Evolutionary conservation across 2,329 filamentous ascomycete species (phyloP), one percentile per base, ranked within the genome.

Genomic region (Hypoxylon sp.): DNA sequence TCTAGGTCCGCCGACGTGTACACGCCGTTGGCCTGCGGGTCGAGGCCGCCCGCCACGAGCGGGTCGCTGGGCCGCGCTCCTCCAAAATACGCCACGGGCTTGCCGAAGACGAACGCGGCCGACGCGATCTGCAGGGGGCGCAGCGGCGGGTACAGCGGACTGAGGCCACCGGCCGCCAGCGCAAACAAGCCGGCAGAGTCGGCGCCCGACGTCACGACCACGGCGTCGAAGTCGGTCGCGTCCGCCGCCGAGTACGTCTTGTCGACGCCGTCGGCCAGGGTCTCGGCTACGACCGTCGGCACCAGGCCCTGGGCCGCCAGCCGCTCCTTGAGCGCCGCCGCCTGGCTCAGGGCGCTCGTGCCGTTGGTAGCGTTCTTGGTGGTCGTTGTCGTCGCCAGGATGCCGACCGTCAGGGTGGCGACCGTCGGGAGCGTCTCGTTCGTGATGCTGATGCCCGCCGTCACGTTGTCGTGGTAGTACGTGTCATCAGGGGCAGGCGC

Each of bases 391-490:
- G n/a, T n/a, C n/a, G n/a, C 79, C 17, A 93, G 79, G 28, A 91
- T 82, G 10, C 86, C 90, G 22, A 93, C 84, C 43, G 83, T 87
- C 1, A 92, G 79, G 0, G 85, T 86, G 7, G 85, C 86, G 50
- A 92, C 82, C 17, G 81, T 87, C 1, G 85, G 81, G 2, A 92
- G 81, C 3, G 82, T 82, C 46, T 78, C 76, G 49, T 83, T 84
- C 58, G 89, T 87, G 37, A 88, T 85, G 55, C 86, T 85, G 41
- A 92, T 79, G 20, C 83, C 83, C 4, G 76, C 78, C 0, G 90
- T 92, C 6, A 77, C 87, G 78, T 92, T 91, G 75, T 87, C 77
- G 74, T 92, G 87, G 78, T 92, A 93, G 78, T 83, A 92, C 0
- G 78, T 87, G 1, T 80, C 68, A 67, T 92, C 89, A 0, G 88